phyloP scores from a whole-genome alignment of 768 basidiomycete species.

The Agaricus blazei region DNA sequence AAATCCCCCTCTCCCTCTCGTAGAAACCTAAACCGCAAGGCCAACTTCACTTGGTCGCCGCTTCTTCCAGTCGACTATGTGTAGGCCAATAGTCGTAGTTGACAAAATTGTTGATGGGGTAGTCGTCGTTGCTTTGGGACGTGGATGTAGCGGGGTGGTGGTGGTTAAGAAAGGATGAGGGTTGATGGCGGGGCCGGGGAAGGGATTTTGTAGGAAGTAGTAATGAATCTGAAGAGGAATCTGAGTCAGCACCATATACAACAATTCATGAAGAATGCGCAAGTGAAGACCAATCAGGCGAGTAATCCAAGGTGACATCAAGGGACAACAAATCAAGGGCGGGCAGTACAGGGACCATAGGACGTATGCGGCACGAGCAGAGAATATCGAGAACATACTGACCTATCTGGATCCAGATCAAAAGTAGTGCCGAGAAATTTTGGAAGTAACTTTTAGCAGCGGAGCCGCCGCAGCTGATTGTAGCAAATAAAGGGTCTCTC shows the following conservation, averaged over 20 bases:
- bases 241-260: background rate
- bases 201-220: background rate
- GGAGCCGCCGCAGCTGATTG: background rate
- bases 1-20: background rate
- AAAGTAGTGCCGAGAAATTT: background rate
- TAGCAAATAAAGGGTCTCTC: background rate
- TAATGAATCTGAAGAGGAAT: background rate
- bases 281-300: background rate
- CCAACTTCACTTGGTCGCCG: background rate
- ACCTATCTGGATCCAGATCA: background rate
- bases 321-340: background rate
- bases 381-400: background rate
- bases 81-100: background rate
- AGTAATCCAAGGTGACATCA: background rate
- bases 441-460: background rate
- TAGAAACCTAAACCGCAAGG: slow-evolving; percentile 1
- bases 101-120: background rate
- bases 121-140: background rate
- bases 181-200: background rate
- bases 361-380: background rate
- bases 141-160: too few species aligned
- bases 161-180: too few species aligned
- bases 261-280: background rate
- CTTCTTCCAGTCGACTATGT: background rate
- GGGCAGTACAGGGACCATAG: background rate